Conservation (phyloP, 2,329 filamentous ascomycete species). For the Pleomassaria siparia region DNA sequence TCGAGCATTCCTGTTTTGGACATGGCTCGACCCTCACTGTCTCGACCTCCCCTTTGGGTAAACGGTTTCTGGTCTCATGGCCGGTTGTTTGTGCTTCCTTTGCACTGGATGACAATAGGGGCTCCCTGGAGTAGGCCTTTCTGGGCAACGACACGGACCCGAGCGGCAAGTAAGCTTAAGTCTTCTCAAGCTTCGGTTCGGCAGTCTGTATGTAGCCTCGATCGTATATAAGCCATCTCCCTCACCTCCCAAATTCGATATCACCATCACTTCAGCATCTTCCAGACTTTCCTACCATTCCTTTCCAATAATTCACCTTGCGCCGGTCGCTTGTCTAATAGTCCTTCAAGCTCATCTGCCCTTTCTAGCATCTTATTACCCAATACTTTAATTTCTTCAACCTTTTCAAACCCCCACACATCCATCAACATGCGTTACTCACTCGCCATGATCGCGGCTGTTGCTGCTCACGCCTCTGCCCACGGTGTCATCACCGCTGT, state of each 20-base stretch:
- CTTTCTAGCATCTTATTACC: conserved; percentile 10
- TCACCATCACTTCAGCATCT: conserved; percentile 33
- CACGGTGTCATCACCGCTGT: conserved; percentile 62
- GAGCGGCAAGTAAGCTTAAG: conserved; percentile 28
- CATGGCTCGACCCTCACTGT: conserved; percentile 31
- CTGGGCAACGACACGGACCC: conserved; percentile 7
- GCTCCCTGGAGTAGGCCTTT: conserved; percentile 6
- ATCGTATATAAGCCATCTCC: conserved; percentile 30
- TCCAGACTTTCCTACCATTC: conserved; percentile 31
- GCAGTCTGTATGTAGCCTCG: not conserved
- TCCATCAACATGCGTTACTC: conserved; percentile 52
- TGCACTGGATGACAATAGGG: conserved; percentile 15
- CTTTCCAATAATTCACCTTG: conserved; percentile 31
- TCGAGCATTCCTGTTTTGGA: conserved; percentile 10
- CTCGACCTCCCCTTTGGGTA: conserved; percentile 22
- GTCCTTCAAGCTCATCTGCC: conserved; percentile 16
- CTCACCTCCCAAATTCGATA: conserved; percentile 17
- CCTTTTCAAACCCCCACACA: conserved; percentile 15
- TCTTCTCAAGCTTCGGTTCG: conserved; percentile 34
- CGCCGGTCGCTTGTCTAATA: conserved; percentile 41
- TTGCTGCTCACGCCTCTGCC: conserved; percentile 53
- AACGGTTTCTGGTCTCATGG: conserved; percentile 26
- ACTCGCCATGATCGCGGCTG: conserved; percentile 49
- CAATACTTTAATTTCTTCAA: conserved; percentile 12
- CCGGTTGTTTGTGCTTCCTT: conserved; percentile 10